Conservation (phyloP, 345 rosid species). For the Eucalyptus tenuipes region DNA sequence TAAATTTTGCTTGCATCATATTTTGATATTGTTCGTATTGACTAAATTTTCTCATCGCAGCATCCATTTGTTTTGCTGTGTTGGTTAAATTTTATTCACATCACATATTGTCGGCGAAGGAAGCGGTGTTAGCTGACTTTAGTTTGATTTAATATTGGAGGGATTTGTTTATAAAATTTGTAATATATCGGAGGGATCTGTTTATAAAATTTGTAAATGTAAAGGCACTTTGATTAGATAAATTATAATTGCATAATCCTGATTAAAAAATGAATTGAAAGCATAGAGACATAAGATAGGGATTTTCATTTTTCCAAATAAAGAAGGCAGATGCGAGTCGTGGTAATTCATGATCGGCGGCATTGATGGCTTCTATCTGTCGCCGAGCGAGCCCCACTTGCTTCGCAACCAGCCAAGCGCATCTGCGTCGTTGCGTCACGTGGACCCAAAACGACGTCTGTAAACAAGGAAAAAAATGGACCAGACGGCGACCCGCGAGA, state of each 20-base stretch:
- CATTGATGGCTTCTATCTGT: background rate
- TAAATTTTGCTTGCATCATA: background rate
- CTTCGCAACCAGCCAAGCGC: background rate
- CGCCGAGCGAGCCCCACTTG: background rate
- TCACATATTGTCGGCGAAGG: background rate
- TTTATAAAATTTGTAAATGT: too few relatives aligned
- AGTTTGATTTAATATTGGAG: background rate
- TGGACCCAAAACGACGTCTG: background rate
- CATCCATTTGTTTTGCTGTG: background rate
- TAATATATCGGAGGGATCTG: too few relatives aligned
- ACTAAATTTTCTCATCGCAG: background rate
- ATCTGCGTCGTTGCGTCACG: background rate
- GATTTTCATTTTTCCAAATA: background rate
- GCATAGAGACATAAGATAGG: background rate
- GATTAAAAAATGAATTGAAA: background rate
- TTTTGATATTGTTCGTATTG: background rate
- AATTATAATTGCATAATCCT: background rate
- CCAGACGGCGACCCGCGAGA: background rate
- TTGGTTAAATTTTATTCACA: background rate
- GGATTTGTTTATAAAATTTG: too few relatives aligned
- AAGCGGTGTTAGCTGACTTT: background rate
- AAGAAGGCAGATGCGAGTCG: background rate
- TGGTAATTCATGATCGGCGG: background rate
- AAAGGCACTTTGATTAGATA: background rate
- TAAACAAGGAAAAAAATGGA: background rate